phyloP scores from a whole-genome alignment of 441 rosid genomes.

The Kokia cookei region DNA sequence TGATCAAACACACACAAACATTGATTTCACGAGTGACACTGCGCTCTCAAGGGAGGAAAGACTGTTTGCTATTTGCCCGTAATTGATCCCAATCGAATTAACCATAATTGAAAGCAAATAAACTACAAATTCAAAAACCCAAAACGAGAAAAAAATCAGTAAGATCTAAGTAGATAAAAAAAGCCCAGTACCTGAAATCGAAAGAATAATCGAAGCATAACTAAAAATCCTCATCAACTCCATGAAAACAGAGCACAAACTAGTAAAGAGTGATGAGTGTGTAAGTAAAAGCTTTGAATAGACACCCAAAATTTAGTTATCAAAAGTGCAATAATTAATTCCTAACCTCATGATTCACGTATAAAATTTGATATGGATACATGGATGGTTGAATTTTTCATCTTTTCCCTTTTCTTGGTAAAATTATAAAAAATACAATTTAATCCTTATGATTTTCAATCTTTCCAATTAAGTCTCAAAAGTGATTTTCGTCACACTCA shows the following conservation, averaged over 20 bases:
- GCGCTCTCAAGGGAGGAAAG: slow-evolving; percentile 70
- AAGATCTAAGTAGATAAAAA: background rate
- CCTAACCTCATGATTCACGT: no score
- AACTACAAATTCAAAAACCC: background rate
- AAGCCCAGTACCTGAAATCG: slow-evolving; percentile 27
- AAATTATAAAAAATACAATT: no score
- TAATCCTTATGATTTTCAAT: no score
- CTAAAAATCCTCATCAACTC: slow-evolving; percentile 14
- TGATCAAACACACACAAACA: no score
- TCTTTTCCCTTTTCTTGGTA: no score
- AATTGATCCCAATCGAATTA: slow-evolving; percentile 70
- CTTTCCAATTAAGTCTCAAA: no score
- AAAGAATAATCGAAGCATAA: slow-evolving; percentile 15
- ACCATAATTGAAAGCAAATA: background rate
- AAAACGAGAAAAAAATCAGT: background rate
- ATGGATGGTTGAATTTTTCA: no score
- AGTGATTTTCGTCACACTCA: no score
- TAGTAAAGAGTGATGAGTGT: background rate
- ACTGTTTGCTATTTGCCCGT: slow-evolving; percentile 85
- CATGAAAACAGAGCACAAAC: slow-evolving; percentile 14
- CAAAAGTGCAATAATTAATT: background rate
- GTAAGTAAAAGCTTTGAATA: background rate
- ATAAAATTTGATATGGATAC: no score
- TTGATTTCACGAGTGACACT: slow-evolving; percentile 64
- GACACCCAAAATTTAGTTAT: background rate